Evolutionary conservation across 2,329 filamentous ascomycete species (phyloP), one percentile per base, ranked within the genome.

Genomic region (Exserohilum turcica): DNA sequence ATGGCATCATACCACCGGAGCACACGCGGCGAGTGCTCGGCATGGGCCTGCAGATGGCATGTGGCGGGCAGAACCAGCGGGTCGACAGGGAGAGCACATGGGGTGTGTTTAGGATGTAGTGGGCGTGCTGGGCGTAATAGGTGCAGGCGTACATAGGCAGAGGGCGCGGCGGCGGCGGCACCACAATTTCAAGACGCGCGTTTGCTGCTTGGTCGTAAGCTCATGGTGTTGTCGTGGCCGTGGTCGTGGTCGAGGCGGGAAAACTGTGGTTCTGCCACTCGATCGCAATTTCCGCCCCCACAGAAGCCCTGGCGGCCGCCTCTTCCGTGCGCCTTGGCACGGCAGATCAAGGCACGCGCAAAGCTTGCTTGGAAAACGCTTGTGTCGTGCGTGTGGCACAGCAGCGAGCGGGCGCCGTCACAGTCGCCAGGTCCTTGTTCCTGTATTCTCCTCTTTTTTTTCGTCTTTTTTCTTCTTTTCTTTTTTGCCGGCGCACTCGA

Each of bases 21-120:
- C 78, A 82, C 60, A 82, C 80, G 21, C 71, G 80, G 50, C 61
- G 71, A 29, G 78, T 80, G n/a, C 60, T 82, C 29, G 79, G 78
- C 1, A 73, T 81, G 72, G 78, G 78, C 1, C 54, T 82, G 61
- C 70, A 77, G 56, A 78, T 78, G 57, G 79, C 79, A 15, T 65
- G 78, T 65, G 72, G 78, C 57, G 73, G 71, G 5, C 67, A 73
- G 52, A 70, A 70, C 52, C 52, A 60, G 37, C 68, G 68, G 5
- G 61, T 65, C 5, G 68, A 71, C 50, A 64, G 62, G 59, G 73
- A 74, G 60, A 74, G 66, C 29, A 65, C 61, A 24, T 76, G 68
- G 65, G 74, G 74, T 9, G 72, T 76, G 1, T 76, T 76, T 45
- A 76, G 74, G 57, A 76, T 76, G 74, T 76, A 69, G 38, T n/a